Base-by-base conservation (phyloP, 805 yeast species). In the Sugiyamaella boreocaroliniensis region DNA sequence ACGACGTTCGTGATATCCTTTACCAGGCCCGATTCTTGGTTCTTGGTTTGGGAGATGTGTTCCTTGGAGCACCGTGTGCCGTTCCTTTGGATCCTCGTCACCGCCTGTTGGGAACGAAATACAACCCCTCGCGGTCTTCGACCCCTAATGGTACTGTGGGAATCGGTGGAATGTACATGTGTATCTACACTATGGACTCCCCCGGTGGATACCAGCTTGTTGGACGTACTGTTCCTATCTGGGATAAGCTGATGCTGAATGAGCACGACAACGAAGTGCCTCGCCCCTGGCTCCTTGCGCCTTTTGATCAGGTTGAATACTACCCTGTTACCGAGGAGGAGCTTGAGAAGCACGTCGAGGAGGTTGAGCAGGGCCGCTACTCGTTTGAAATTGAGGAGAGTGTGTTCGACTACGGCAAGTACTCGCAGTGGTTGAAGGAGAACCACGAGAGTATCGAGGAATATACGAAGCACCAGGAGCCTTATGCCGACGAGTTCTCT, bases 191-290 rank as follows among this genome's bases (percentile, higher is more conserved):
- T 32, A 90, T 92, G 92, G 95, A 89, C 60, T 89, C 97, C 22
- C 99, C 99, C 47, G 99, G 99, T 72, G 99, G 99, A 32, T 92
- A 92, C 71, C 98, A 92, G 73, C 78, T 92, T 61, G 92, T 89
- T 57, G 99, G 98, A 53, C 81, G 98, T 66, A 92, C 99, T 10
- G 83, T 93, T 59, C 98, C 98, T 51, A 90, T 92, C 62, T 92
- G 99, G 99, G 99, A 92, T 68, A 90, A 89, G 72, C 77, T 92
- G 62, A 78, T 87, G 32, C 74, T 93, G 58, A 93, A 89, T 43
- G 70, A 74, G 20, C 89, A 84, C 61, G 48, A 48, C n/a, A 51
- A 37, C 11, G 76, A 75, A 7, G 37, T 11, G 6, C 43, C 32
- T 4, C 72, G 82, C 54, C 98, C 98, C 52, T 93, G 98, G 98